A percentile compares a stretch with the other conserved stretches of the same genome.
Conservation (phyloP, 257 asterid genomes). For the Petunia secreta region DNA sequence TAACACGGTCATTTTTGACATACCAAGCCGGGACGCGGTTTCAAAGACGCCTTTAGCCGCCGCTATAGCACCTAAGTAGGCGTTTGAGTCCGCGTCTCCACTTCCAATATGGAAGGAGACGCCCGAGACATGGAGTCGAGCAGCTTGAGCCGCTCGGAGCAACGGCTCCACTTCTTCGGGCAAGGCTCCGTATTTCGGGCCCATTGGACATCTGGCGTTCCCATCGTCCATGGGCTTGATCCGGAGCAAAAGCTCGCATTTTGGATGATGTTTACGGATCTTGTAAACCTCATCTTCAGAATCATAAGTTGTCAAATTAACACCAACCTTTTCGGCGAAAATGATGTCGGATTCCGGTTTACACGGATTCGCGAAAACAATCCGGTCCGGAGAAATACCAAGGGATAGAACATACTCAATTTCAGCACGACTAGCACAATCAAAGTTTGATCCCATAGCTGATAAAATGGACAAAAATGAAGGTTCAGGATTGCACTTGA, state of each 20-base stretch:
- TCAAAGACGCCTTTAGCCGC: slow-evolving; percentile 25
- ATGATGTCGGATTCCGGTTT: slow-evolving; percentile 27
- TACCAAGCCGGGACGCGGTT: slow-evolving; percentile 3
- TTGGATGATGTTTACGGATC: slow-evolving; percentile 27
- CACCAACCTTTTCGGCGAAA: slow-evolving; percentile 29
- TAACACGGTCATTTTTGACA: slow-evolving; percentile 24
- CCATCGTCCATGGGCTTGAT: slow-evolving; percentile 24
- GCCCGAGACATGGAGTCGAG: slow-evolving; percentile 24
- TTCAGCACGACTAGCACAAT: slow-evolving; percentile 32
- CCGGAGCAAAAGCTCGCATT: slow-evolving; percentile 18
- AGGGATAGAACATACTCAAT: slow-evolving; percentile 30
- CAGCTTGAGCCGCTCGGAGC: slow-evolving; percentile 19
- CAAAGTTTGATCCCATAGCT: slow-evolving; percentile 28
- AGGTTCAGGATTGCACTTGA: slow-evolving; percentile 32
- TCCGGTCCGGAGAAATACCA: slow-evolving; percentile 31
- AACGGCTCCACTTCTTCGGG: slow-evolving; percentile 27
- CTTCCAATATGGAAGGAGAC: slow-evolving; percentile 33
- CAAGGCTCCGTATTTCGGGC: slow-evolving; percentile 25
- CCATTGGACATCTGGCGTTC: slow-evolving; percentile 26
- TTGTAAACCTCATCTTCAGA: slow-evolving; percentile 25
- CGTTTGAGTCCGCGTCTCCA: slow-evolving; percentile 15
- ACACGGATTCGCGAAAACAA: slow-evolving; percentile 26
- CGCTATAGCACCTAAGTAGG: slow-evolving; percentile 28
- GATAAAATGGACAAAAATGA: slow-evolving; percentile 20
- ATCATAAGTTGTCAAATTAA: slow-evolving; percentile 25